A percentile compares a stretch with the other conserved stretches of the same genome.
These are phyloP conservation scores for Aspergillus neotritici DNA, from an alignment of 2,329 filamentous ascomycete genomes.

Conservation along the genomic window DNA sequence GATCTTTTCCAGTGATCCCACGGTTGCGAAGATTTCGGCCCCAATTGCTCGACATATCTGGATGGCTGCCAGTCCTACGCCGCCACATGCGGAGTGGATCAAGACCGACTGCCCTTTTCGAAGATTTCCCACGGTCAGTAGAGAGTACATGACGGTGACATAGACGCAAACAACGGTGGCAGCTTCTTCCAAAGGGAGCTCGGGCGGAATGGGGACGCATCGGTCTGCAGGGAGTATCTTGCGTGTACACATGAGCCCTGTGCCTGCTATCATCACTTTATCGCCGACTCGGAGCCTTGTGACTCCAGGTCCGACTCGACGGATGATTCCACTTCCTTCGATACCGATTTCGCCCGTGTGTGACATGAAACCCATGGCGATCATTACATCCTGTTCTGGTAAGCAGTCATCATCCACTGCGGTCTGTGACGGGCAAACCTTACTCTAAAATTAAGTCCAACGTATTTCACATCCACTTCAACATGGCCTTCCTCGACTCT, in stretches of 20 bases:
- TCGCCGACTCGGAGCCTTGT: conserved; percentile 25
- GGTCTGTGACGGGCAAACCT: background rate
- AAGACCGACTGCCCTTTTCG: conserved; percentile 22
- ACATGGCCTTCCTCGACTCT: conserved; percentile 16
- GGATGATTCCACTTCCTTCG: conserved; percentile 28
- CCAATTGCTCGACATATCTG: conserved; percentile 19
- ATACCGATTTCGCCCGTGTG: conserved; percentile 21
- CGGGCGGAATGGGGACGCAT: conserved; percentile 13
- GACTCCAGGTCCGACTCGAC: conserved; percentile 20
- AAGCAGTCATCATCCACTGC: too few relatives aligned
- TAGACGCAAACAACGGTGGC: conserved; percentile 18
- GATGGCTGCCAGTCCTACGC: conserved; percentile 22
- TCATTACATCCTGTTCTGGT: conserved; percentile 22
- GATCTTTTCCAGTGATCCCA: conserved; percentile 18
- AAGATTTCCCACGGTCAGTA: conserved; percentile 20
- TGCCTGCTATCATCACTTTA: conserved; percentile 18
- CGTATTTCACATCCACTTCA: conserved; percentile 32
- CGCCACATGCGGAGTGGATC: conserved; percentile 25
- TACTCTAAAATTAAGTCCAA: conserved; percentile 29
- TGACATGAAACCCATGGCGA: conserved; percentile 27
- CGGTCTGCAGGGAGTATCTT: conserved; percentile 8
- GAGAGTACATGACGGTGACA: conserved; percentile 15
- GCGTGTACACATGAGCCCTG: conserved; percentile 7
- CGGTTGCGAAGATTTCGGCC: conserved; percentile 23
- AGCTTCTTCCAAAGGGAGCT: conserved; percentile 14